phyloP scores from a whole-genome alignment of 2,329 filamentous ascomycete genomes.

The Seiridium unicorne region DNA sequence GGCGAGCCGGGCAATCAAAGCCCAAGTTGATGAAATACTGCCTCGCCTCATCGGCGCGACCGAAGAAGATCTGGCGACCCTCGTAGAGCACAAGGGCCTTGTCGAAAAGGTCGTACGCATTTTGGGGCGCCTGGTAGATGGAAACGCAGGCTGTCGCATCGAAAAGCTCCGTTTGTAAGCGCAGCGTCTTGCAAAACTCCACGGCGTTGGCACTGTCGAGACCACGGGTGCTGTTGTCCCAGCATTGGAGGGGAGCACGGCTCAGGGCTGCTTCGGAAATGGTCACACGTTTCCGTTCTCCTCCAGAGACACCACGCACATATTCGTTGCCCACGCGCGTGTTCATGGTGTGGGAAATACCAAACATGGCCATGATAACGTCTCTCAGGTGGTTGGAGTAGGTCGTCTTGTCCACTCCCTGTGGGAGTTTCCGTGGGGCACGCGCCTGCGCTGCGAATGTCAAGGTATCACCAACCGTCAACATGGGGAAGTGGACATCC shows the following conservation, averaged over 20 bases:
- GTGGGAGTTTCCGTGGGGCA: constrained; percentile 57
- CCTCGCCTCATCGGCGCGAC: constrained; percentile 54
- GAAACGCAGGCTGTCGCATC: constrained; percentile 33
- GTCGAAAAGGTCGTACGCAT: constrained; percentile 60
- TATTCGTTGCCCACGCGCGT: constrained; percentile 74
- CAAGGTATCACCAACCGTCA: constrained; percentile 75
- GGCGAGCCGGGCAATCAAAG: constrained; percentile 60
- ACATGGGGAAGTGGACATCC: constrained; percentile 74
- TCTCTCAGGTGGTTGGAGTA: constrained; percentile 64
- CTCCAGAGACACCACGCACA: constrained; percentile 69
- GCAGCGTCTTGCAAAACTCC: constrained; percentile 68
- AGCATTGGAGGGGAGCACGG: constrained; percentile 55
- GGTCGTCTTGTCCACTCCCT: constrained; percentile 47
- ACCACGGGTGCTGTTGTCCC: constrained; percentile 70
- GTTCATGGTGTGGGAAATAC: constrained; percentile 68
- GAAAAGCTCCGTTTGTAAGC: constrained; percentile 34
- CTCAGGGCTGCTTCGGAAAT: constrained; percentile 58
- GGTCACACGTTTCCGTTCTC: constrained; percentile 65
- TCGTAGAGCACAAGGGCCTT: constrained; percentile 57
- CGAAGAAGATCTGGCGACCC: constrained; percentile 61
- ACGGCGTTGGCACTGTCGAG: constrained; percentile 71
- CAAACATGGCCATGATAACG: constrained; percentile 71
- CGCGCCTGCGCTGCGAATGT: constrained; percentile 71
- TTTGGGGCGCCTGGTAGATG: constrained; percentile 68
- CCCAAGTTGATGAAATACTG: constrained; percentile 66